These are phyloP conservation scores for Bassia scoparia DNA, from an alignment of 148 eudicot species.

Conservation along the genomic window DNA sequence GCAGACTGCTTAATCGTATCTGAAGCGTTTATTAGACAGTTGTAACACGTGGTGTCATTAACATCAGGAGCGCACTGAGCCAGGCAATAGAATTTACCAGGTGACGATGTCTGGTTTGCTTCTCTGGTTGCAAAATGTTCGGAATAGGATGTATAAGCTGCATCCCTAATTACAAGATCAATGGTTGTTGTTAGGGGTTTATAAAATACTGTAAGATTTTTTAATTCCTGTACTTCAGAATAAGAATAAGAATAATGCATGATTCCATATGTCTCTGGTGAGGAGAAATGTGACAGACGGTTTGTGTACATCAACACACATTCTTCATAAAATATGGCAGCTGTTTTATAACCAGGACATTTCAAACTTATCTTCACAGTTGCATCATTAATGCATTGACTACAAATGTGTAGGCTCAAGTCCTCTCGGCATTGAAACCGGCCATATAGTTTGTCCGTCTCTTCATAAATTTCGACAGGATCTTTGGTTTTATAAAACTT, in stretches of 20 bases:
- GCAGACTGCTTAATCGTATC: too few species aligned
- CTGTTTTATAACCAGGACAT: background rate
- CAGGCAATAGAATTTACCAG: background rate
- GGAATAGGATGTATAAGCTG: background rate
- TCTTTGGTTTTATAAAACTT: background rate
- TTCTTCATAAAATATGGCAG: background rate
- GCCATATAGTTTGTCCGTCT: background rate
- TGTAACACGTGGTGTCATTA: background rate
- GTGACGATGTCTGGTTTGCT: background rate
- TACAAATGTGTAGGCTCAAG: constrained; percentile 2
- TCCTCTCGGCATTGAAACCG: constrained; percentile 16
- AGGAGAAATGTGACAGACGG: background rate
- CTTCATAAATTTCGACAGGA: background rate
- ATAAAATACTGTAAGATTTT: background rate
- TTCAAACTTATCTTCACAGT: background rate
- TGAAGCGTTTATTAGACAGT: background rate
- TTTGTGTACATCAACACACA: constrained; percentile 16
- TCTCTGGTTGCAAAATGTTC: background rate
- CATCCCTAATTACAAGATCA: background rate
- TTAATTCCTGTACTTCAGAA: background rate
- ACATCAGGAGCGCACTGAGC: constrained; percentile 12
- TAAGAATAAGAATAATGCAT: background rate
- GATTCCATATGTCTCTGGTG: background rate
- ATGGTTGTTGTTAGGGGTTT: background rate
- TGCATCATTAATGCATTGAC: constrained; percentile 10